A percentile compares a stretch with the other conserved stretches of the same genome.
phyloP scores from a whole-genome alignment of 768 basidiomycete species.

The Calocera cornea region DNA sequence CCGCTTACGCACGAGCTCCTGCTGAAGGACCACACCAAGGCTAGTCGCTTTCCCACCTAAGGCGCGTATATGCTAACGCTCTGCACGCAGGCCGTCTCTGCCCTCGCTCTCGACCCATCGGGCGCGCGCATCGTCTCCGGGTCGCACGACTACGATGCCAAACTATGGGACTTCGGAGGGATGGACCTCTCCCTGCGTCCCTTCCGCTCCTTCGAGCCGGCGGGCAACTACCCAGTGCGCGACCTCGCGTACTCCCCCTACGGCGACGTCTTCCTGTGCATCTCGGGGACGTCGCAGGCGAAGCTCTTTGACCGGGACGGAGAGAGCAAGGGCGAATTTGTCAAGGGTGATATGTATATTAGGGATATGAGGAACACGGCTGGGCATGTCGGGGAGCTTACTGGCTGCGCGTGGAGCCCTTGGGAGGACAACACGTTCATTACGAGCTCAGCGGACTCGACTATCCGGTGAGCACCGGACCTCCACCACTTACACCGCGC shows the following conservation, averaged over 20 bases:
- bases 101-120: slow-evolving; percentile 81
- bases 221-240: slow-evolving; percentile 77
- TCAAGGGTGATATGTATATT: slow-evolving; percentile 96
- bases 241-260: slow-evolving; percentile 82
- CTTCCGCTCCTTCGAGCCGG: slow-evolving; percentile 93
- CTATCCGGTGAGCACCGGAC: slow-evolving; percentile 56
- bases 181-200: slow-evolving; percentile 74
- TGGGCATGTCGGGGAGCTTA: slow-evolving; percentile 87
- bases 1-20: slow-evolving; percentile 83
- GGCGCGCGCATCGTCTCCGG: slow-evolving; percentile 86
- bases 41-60: slow-evolving; percentile 8
- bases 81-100: slow-evolving; percentile 59
- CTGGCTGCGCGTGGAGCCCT: slow-evolving; percentile 87
- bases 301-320: slow-evolving; percentile 88
- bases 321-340: slow-evolving; percentile 56
- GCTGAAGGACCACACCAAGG: slow-evolving; percentile 88
- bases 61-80: background rate
- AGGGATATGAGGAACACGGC: slow-evolving; percentile 98
- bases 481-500: background rate
- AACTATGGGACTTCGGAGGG: slow-evolving; percentile 98
- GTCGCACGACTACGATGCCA: slow-evolving; percentile 94
- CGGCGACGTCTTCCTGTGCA: slow-evolving; percentile 70
- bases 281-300: slow-evolving; percentile 78
- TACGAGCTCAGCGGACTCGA: slow-evolving; percentile 89
- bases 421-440: slow-evolving; percentile 72